phyloP scores from a whole-genome alignment of 192 early-diverging fungal genomes.

The Chytriomyces sp. region DNA sequence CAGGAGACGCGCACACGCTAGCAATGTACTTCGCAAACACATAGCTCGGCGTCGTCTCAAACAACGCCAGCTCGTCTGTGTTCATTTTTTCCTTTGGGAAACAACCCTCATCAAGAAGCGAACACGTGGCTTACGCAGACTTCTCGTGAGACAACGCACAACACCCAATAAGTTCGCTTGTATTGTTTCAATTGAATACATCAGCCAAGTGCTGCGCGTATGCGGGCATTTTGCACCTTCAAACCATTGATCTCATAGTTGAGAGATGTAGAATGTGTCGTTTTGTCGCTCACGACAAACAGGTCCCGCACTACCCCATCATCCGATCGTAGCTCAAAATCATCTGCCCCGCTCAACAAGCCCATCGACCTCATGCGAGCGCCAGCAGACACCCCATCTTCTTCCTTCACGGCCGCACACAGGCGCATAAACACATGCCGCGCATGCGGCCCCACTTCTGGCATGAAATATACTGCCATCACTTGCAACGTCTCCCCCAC shows the following conservation, averaged over 20 bases:
- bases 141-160: no score
- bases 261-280: slow-evolving; percentile 52
- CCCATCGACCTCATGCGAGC: neutral
- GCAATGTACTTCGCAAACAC: neutral
- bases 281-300: slow-evolving; percentile 30
- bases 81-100: slow-evolving; percentile 7
- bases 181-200: no score
- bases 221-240: slow-evolving; percentile 58
- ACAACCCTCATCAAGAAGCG: no score
- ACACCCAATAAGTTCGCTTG: no score
- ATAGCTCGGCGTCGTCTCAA: neutral
- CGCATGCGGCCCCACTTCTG: neutral
- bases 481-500: neutral
- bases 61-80: neutral
- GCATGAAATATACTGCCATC: neutral
- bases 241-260: slow-evolving; percentile 70
- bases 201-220: no score
- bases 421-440: slow-evolving; percentile 26
- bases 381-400: neutral
- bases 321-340: neutral
- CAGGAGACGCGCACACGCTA: neutral
- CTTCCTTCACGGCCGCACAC: neutral
- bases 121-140: no score
- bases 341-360: neutral
- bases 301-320: neutral